A percentile compares a stretch with the other conserved stretches of the same genome.
These are phyloP conservation scores for Trifolium subterraneum DNA, from an alignment of 306 rosid species.

Conservation along the genomic window DNA sequence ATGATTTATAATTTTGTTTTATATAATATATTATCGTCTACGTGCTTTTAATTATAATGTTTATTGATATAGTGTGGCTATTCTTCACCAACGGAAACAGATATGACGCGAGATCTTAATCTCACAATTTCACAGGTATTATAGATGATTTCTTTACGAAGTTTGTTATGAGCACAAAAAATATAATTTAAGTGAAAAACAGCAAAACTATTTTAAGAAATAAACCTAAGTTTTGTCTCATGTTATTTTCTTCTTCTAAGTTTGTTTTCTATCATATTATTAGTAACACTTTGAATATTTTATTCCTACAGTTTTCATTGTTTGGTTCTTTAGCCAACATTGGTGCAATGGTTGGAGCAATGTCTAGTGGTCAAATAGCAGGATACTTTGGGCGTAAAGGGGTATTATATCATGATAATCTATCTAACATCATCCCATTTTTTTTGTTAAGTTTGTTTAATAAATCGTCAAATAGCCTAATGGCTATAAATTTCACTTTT, in stretches of 20 bases:
- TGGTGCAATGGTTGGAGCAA: slow-evolving; percentile 91
- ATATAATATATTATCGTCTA: neutral
- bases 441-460: neutral
- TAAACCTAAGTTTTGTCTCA: neutral
- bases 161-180: neutral
- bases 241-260: neutral
- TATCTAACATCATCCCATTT: neutral
- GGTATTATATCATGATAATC: slow-evolving; percentile 47
- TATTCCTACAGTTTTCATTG: slow-evolving; percentile 61
- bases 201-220: neutral
- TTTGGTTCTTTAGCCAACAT: slow-evolving; percentile 79
- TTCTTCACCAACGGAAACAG: slow-evolving; percentile 74
- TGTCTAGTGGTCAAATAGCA: slow-evolving; percentile 79
- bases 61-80: slow-evolving; percentile 64
- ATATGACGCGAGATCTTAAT: slow-evolving; percentile 59
- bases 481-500: too few relatives aligned
- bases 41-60: neutral
- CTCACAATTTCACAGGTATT: slow-evolving; percentile 67
- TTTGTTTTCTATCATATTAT: neutral
- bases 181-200: neutral
- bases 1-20: neutral
- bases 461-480: too few relatives aligned
- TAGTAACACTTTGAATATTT: slow-evolving; percentile 35
- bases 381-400: slow-evolving; percentile 83
- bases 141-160: neutral